Evolutionary conservation across 345 rosid species (phyloP), one percentile per base, ranked within the genome.

Genomic region (Heritiera littoralis): DNA sequence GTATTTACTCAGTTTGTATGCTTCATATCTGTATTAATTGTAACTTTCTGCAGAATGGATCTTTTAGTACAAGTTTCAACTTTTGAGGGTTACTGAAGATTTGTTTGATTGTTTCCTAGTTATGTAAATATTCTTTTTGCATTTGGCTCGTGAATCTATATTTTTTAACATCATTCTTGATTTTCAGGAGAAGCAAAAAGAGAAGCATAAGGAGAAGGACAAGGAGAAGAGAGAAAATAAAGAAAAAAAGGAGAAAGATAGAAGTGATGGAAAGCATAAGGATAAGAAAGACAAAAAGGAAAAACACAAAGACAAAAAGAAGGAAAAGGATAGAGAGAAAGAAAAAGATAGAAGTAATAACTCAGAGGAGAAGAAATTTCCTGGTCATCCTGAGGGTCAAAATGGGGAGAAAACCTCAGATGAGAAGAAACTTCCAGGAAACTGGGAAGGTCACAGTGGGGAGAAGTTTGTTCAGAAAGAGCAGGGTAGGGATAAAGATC

Each of bases 211-310:
- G 75, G 86, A 88, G 82, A 86, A 58, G 66, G 87, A 87, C 52
- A 48, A 48, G 52, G 52, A 54, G 74, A 86, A 88, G 85, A 78
- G 81, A 79, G 89, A 86, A 77, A 84, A 85, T 61, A 89, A 86
- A 83, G 90, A 85, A 41, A 88, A 80, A 75, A 85, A 55, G 74
- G 92, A 83, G 56, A 86, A 84, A 75, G 89, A 88, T 52, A 85
- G 80, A 79, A 83, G 80, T 72, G 88, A 88, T 78, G 90, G 80
- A 77, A 89, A 86, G 78, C 83, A 83, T 65, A 82, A 80, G 85
- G 88, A 86, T 72, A 86, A 84, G 83, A 89, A 85, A 83, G 89
- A 86, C 60, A 84, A 83, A 66, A 88, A 83, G 74, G 89, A 87
- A 76, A 87, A 81, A 48, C 78, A 78, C 35, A 80, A 80, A 66